Conservation (phyloP, 2,329 filamentous ascomycete species). For the Parastagonospora nodorum region DNA sequence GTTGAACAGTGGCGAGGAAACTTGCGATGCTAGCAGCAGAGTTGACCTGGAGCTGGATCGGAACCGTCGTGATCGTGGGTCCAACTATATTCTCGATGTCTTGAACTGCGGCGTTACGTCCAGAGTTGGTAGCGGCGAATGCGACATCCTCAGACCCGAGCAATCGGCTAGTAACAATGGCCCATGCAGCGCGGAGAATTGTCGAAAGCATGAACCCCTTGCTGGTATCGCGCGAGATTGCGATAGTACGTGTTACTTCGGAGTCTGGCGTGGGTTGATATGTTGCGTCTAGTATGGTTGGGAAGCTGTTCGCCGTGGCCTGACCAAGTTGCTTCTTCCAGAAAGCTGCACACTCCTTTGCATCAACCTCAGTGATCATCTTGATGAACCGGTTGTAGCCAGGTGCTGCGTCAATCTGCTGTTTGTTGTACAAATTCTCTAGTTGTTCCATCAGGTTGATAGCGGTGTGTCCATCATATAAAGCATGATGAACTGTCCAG, state of each 20-base stretch:
- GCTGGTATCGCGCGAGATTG: neutral
- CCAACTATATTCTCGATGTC: conserved; percentile 47
- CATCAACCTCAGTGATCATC: neutral
- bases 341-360: neutral
- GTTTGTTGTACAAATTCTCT: conserved; percentile 5
- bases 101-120: conserved; percentile 45
- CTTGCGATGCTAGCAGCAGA: conserved; percentile 6
- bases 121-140: conserved; percentile 47
- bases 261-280: conserved; percentile 12
- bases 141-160: conserved; percentile 36
- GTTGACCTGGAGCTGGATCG: conserved; percentile 30
- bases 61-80: conserved; percentile 49
- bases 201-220: conserved; percentile 10
- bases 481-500: conserved; percentile 44
- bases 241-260: neutral
- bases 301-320: conserved; percentile 5
- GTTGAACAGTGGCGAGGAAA: conserved; percentile 16
- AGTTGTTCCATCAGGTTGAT: conserved; percentile 6
- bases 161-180: conserved; percentile 26
- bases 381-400: conserved; percentile 26
- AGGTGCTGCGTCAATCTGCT: neutral
- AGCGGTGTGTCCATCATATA: conserved; percentile 40
- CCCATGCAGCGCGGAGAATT: conserved; percentile 35
- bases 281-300: conserved; percentile 6
- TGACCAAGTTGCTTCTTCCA: neutral